A percentile compares a stretch with the other conserved stretches of the same genome.
These are phyloP conservation scores for Leishmania aethiopica DNA, from an alignment of 208 protist species.

Conservation along the genomic window DNA sequence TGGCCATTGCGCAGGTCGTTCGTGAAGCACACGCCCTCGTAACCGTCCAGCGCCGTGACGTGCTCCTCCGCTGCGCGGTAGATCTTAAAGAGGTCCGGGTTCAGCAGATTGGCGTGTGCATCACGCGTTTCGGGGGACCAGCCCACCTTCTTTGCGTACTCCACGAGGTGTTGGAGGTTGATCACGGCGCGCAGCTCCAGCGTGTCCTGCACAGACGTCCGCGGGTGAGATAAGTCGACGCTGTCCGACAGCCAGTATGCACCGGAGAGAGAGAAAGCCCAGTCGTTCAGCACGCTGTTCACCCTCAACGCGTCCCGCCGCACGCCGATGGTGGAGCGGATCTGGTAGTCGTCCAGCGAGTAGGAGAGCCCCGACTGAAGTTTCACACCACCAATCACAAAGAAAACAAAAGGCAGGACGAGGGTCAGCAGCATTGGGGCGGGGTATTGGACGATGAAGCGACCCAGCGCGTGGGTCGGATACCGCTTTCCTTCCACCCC, in stretches of 20 bases:
- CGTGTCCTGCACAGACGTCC: conserved; percentile 24
- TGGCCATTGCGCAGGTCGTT: conserved; percentile 39
- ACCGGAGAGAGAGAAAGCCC: conserved; percentile 23
- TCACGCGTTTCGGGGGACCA: conserved; percentile 7
- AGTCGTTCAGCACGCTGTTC: conserved; percentile 22
- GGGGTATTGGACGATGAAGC: conserved; percentile 27
- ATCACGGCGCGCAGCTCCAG: conserved; percentile 36
- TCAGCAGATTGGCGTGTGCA: conserved; percentile 19
- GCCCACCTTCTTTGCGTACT: conserved; percentile 5
- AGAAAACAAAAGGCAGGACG: conserved; percentile 37
- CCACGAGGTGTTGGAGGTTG: conserved; percentile 9
- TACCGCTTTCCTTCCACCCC: conserved; percentile 54
- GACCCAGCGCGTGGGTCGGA: conserved; percentile 34
- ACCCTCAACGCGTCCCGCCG: conserved; percentile 20
- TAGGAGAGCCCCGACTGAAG: conserved; percentile 22
- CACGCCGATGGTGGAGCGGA: conserved; percentile 24
- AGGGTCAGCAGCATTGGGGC: conserved; percentile 29
- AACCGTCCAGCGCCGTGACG: conserved; percentile 23
- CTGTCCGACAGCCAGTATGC: neutral
- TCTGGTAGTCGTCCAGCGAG: conserved; percentile 48
- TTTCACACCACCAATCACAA: conserved; percentile 35
- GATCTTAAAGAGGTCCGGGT: neutral
- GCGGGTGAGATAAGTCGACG: conserved; percentile 17
- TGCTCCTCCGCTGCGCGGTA: conserved; percentile 12
- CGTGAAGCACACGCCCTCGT: conserved; percentile 44